phyloP scores from a whole-genome alignment of 2,329 filamentous ascomycete genomes.

The Albifimbria verrucaria region DNA sequence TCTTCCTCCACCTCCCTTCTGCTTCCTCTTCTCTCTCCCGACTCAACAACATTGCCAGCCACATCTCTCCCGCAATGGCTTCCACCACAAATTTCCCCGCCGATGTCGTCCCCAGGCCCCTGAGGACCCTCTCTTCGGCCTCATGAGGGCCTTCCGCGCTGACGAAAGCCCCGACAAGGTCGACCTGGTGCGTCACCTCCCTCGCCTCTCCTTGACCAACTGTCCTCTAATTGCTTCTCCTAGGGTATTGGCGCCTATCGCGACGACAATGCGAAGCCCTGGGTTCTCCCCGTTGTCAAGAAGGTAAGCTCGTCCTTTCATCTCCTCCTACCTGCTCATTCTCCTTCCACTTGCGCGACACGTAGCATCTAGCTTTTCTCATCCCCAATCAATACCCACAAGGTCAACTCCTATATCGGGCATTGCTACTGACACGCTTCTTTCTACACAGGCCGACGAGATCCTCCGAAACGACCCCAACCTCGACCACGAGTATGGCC shows the following conservation, averaged over 20 bases:
- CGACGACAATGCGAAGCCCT: constrained; percentile 93
- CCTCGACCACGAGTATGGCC: constrained; percentile 97
- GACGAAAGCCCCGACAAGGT: constrained; percentile 80
- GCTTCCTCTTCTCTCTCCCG: constrained; percentile 48
- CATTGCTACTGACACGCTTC: not conserved
- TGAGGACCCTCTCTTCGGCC: constrained; percentile 90
- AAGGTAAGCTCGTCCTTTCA: constrained; percentile 59
- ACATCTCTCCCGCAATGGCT: constrained; percentile 61
- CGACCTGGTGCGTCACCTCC: constrained; percentile 67
- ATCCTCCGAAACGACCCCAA: constrained; percentile 83
- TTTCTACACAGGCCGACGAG: constrained; percentile 72
- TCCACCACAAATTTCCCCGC: constrained; percentile 66
- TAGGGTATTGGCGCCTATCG: constrained; percentile 86
- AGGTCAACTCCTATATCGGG: not conserved
- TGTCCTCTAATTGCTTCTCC: not conserved
- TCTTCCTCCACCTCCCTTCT: constrained; percentile 23
- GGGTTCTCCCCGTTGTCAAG: constrained; percentile 93
- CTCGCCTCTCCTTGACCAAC: not conserved
- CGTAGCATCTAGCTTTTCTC: not conserved
- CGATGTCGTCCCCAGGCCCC: constrained; percentile 83
- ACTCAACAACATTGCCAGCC: constrained; percentile 61
- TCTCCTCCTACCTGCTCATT: not conserved
- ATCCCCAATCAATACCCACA: not conserved
- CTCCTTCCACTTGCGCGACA: not conserved
- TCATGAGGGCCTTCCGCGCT: constrained; percentile 83